Evolutionary conservation across 306 rosid genomes (phyloP).

Genomic region (Coriaria nepalensis): DNA sequence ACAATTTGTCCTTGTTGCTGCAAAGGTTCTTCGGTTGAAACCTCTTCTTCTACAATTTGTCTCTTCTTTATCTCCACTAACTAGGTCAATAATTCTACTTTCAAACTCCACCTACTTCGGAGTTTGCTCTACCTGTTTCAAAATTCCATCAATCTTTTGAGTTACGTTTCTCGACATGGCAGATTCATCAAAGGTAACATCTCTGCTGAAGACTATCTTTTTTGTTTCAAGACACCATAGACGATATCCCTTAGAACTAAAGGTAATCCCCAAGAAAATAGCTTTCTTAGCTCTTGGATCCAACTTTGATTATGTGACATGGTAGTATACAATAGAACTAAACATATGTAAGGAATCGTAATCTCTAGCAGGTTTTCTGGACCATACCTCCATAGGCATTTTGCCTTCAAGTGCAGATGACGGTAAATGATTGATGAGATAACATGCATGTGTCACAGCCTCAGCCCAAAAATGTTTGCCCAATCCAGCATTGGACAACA

Average conservation of each 20-base stretch:
- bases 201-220: too few species aligned
- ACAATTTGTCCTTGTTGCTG: too few species aligned
- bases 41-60: too few species aligned
- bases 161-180: not conserved
- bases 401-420: not conserved
- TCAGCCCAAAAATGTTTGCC: slow-evolving; percentile 1
- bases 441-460: not conserved
- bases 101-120: not conserved
- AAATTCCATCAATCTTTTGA: not conserved
- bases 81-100: too few species aligned
- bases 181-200: not conserved
- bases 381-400: not conserved
- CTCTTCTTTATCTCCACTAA: too few species aligned
- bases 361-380: not conserved
- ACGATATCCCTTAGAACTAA: not conserved
- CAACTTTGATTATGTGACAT: not conserved
- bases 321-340: not conserved
- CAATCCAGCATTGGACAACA: slow-evolving; percentile 4
- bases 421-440: not conserved
- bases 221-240: not conserved
- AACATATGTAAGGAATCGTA: not conserved
- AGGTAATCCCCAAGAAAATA: not conserved
- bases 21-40: too few species aligned
- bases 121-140: not conserved
- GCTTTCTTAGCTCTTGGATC: slow-evolving; percentile 4